A percentile compares a stretch with the other conserved stretches of the same genome.
Evolutionary conservation across 2,329 filamentous ascomycete genomes (phyloP).

Genomic region (Venturia carpophila): DNA sequence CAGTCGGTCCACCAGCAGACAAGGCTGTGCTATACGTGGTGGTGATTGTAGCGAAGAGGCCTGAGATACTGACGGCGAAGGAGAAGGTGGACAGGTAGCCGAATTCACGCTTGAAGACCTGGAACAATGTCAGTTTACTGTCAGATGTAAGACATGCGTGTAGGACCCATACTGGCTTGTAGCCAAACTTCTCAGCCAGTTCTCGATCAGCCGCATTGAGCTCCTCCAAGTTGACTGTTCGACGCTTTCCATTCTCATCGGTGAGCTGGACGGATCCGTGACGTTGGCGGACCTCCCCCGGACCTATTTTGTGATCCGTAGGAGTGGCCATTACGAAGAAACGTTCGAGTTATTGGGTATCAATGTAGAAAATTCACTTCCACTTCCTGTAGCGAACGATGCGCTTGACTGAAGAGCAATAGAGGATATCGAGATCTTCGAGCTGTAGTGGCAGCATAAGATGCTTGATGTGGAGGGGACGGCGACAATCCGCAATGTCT

Average conservation of each 20-base stretch:
- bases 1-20: slow-evolving; percentile 45
- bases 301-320: neutral
- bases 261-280: slow-evolving; percentile 15
- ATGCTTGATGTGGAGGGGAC: neutral
- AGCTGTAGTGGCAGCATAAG: slow-evolving; percentile 14
- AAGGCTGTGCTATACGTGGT: slow-evolving; percentile 50
- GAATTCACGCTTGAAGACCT: slow-evolving; percentile 54
- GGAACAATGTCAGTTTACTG: slow-evolving; percentile 14
- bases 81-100: slow-evolving; percentile 52
- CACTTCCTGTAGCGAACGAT: slow-evolving; percentile 19
- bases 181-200: slow-evolving; percentile 28
- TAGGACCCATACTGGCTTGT: slow-evolving; percentile 25
- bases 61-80: slow-evolving; percentile 51
- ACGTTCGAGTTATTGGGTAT: neutral
- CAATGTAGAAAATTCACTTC: slow-evolving; percentile 7
- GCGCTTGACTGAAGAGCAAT: slow-evolving; percentile 17
- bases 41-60: slow-evolving; percentile 48
- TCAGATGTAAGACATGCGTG: neutral
- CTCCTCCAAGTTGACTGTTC: slow-evolving; percentile 24
- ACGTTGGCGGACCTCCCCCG: neutral
- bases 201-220: slow-evolving; percentile 25
- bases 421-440: slow-evolving; percentile 11
- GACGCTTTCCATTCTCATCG: slow-evolving; percentile 17
- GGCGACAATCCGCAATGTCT: slow-evolving; percentile 9
- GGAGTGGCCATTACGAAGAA: neutral